These are phyloP conservation scores for Tulasnella sp. DNA, from an alignment of 768 basidiomycete species.

Conservation along the genomic window DNA sequence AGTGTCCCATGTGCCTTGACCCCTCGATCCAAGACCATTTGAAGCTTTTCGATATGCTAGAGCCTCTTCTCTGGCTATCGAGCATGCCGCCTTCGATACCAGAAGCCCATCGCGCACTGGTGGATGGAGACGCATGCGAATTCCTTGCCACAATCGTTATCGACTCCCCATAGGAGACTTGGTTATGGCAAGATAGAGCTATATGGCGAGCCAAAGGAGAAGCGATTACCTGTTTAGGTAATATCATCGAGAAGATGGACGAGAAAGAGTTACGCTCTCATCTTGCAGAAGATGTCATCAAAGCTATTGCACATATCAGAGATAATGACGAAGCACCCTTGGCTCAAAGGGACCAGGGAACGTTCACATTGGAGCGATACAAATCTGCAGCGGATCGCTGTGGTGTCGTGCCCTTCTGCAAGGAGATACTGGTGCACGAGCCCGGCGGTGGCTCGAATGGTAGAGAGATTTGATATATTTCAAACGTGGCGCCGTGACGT, in stretches of 20 bases:
- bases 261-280: neutral
- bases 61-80: neutral
- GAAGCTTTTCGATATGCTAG: neutral
- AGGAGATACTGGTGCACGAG: neutral
- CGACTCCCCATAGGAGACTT: neutral
- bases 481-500: no score
- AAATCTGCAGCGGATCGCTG: neutral
- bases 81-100: neutral
- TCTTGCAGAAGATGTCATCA: neutral
- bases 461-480: neutral
- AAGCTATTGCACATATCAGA: neutral
- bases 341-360: neutral
- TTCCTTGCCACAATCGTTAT: neutral
- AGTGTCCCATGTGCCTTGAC: neutral
- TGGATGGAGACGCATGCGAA: neutral
- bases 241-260: neutral
- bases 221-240: neutral
- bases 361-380: neutral
- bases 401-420: neutral
- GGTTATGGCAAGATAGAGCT: neutral
- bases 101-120: neutral
- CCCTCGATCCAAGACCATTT: neutral
- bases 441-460: neutral
- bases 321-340: neutral
- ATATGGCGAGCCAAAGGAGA: neutral